Conservation (phyloP, 176 grass and related monocot genomes). For the Triticum dicoccoides region DNA sequence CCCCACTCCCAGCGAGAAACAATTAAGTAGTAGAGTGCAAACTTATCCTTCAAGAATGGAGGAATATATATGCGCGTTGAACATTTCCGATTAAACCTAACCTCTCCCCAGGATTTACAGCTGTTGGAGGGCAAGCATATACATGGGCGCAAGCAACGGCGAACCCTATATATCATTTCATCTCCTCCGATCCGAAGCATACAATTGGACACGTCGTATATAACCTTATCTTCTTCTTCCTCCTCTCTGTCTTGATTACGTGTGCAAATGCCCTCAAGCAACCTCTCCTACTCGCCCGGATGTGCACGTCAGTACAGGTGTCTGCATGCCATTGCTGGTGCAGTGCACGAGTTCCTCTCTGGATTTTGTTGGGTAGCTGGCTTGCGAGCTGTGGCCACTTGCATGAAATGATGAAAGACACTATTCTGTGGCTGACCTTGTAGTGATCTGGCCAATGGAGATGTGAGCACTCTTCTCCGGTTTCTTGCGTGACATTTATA, state of each 20-base stretch:
- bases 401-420: background rate
- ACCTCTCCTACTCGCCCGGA: background rate
- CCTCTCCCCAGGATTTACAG: slow-evolving; percentile 17
- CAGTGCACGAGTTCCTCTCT: background rate
- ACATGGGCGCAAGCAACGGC: background rate
- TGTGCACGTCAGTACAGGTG: slow-evolving; percentile 22
- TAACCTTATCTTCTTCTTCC: slow-evolving; percentile 23
- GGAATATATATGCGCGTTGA: background rate
- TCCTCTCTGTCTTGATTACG: background rate
- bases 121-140: slow-evolving; percentile 4
- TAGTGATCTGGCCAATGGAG: background rate
- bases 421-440: background rate
- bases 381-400: background rate
- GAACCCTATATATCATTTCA: background rate
- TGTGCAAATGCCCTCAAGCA: background rate
- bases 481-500: slow-evolving; percentile 14
- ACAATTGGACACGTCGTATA: background rate
- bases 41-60: background rate
- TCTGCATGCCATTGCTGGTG: background rate
- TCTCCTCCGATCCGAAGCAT: background rate
- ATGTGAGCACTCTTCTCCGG: background rate
- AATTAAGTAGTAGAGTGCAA: background rate
- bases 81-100: background rate
- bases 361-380: background rate
- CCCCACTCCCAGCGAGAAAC: background rate